These are phyloP conservation scores for Plantago coronopus DNA, from an alignment of 305 asterid species.

Conservation along the genomic window DNA sequence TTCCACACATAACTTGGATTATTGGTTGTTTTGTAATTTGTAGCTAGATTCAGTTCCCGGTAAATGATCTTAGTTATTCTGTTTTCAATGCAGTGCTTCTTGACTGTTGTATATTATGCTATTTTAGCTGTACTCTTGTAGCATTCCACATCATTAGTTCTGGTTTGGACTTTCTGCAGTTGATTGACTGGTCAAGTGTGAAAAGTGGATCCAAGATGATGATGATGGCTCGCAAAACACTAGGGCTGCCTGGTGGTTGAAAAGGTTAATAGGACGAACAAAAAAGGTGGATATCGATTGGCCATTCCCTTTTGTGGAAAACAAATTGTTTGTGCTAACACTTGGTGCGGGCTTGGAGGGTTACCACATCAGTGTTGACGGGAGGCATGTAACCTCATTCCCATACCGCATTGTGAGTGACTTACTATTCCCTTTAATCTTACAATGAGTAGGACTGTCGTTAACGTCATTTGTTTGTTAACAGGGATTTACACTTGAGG, in stretches of 20 bases:
- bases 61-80: too few species aligned
- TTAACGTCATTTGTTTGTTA: too few species aligned
- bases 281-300: conserved; percentile 58
- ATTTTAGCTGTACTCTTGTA: too few species aligned
- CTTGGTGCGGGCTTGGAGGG: conserved; percentile 85
- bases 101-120: too few species aligned
- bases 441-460: too few species aligned
- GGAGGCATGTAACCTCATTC: conserved; percentile 75
- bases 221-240: conserved; percentile 54
- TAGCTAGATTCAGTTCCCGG: too few species aligned
- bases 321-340: conserved; percentile 66
- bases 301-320: conserved; percentile 78
- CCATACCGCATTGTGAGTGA: conserved; percentile 72
- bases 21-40: too few species aligned
- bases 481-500: conserved; percentile 76
- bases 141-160: too few species aligned
- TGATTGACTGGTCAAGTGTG: conserved; percentile 69
- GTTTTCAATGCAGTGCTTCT: too few species aligned
- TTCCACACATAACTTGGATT: too few species aligned
- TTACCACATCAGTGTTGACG: conserved; percentile 70
- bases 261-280: conserved; percentile 57
- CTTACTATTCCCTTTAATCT: conserved; percentile 14
- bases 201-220: conserved; percentile 71
- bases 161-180: too few species aligned
- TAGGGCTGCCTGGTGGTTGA: conserved; percentile 68